phyloP scores from a whole-genome alignment of 2,329 filamentous ascomycete species.

The Cytospora piceae region DNA sequence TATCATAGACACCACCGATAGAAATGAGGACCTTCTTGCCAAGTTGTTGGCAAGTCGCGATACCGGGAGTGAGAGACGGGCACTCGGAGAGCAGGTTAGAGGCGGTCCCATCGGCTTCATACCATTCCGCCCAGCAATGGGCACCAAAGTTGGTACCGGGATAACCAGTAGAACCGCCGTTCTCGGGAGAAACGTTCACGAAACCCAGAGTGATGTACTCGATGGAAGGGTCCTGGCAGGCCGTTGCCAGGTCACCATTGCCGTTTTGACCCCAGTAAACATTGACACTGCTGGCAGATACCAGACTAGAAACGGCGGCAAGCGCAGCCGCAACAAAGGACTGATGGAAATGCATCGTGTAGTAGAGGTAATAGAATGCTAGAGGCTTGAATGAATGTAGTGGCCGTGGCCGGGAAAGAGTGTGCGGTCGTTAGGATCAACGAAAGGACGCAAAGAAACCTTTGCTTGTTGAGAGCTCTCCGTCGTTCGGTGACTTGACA shows the following conservation, averaged over 20 bases:
- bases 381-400: conserved; percentile 32
- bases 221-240: conserved; percentile 42
- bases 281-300: conserved; percentile 26
- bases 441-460: conserved; percentile 42
- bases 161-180: conserved; percentile 39
- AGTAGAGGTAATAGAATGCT: conserved; percentile 29
- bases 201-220: conserved; percentile 48
- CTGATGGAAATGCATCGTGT: conserved; percentile 31
- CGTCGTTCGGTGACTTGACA: conserved; percentile 35
- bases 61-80: conserved; percentile 40
- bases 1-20: conserved; percentile 56
- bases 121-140: conserved; percentile 42
- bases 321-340: conserved; percentile 19
- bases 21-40: conserved; percentile 68
- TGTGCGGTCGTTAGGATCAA: conserved; percentile 36
- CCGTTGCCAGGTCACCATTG: conserved; percentile 32
- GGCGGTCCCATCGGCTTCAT: conserved; percentile 34
- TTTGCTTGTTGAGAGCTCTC: conserved; percentile 38
- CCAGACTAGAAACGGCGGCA: conserved; percentile 33
- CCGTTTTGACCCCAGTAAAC: conserved; percentile 39
- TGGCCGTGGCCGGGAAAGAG: conserved; percentile 35
- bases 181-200: conserved; percentile 45
- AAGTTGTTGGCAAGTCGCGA: conserved; percentile 54
- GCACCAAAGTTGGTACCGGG: conserved; percentile 45
- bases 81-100: conserved; percentile 42